These are phyloP conservation scores for Gorgonomyces haynaldii DNA, from an alignment of 192 early-diverging fungal genomes.

Conservation along the genomic window DNA sequence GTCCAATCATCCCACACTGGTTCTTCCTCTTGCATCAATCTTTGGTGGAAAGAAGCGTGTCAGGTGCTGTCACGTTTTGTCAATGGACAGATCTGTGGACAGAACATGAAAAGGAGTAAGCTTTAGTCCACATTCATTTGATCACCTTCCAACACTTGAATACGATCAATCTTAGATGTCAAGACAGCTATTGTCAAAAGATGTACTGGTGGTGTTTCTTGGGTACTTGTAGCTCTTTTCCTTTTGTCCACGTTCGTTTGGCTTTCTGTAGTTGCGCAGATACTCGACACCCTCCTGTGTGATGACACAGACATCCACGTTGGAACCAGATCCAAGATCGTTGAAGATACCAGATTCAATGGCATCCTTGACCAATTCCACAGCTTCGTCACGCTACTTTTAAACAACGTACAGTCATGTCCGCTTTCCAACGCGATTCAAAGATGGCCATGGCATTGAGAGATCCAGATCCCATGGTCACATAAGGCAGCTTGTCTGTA, in stretches of 20 bases:
- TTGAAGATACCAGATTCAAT: conserved; percentile 98
- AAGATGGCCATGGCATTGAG: conserved; percentile 94
- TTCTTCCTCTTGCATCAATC: no score
- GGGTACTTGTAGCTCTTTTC: conserved; percentile 69
- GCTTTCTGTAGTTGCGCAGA: conserved; percentile 70
- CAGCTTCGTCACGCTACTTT: conserved; percentile 70
- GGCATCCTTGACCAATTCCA: conserved; percentile 82
- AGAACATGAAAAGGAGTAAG: no score
- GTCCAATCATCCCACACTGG: no score
- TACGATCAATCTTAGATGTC: no score
- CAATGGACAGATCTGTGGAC: no score
- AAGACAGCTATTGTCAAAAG: neutral
- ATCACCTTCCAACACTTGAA: no score
- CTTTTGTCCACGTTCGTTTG: conserved; percentile 80
- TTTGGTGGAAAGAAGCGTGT: no score
- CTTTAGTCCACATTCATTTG: no score
- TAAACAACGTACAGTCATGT: conserved; percentile 46
- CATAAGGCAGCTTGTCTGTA: conserved; percentile 91
- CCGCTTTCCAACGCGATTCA: conserved; percentile 70
- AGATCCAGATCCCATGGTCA: conserved; percentile 91
- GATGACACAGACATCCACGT: conserved; percentile 90
- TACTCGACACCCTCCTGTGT: conserved; percentile 74
- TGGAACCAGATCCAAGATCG: conserved; percentile 94
- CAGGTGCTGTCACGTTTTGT: no score
- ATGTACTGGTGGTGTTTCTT: conserved; percentile 28